Evolutionary conservation across 805 yeast species (phyloP).

Genomic region (Kurtzmaniella cleridarum): DNA sequence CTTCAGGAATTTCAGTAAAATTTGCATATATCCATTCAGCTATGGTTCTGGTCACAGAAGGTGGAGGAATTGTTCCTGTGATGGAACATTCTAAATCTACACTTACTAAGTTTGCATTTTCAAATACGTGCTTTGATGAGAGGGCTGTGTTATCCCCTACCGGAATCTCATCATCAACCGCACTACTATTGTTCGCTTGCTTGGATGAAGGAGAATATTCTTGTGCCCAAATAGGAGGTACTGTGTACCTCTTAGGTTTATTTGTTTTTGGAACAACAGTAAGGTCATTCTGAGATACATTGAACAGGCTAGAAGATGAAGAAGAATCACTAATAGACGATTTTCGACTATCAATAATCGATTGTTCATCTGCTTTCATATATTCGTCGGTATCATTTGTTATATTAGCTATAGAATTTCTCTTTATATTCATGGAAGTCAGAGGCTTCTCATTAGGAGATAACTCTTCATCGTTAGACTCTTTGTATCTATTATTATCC

Average conservation of each 20-base stretch:
- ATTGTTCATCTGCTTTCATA: conserved; percentile 28
- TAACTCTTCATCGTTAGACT: not conserved
- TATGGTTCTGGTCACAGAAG: conserved; percentile 73
- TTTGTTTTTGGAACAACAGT: too few species aligned
- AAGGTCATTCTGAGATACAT: too few species aligned
- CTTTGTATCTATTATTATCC: not conserved
- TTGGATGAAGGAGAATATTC: conserved; percentile 50
- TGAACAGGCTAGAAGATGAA: too few species aligned
- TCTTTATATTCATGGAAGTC: too few species aligned
- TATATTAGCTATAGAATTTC: conserved; percentile 22
- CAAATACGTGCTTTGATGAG: conserved; percentile 25
- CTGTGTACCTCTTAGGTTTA: conserved; percentile 58
- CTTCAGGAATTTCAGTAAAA: conserved; percentile 55
- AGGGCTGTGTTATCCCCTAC: too few species aligned
- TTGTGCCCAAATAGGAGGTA: conserved; percentile 81
- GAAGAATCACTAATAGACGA: conserved; percentile 7
- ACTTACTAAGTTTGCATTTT: conserved; percentile 24
- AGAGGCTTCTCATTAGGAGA: not conserved
- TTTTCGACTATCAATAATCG: conserved; percentile 24
- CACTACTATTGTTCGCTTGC: not conserved
- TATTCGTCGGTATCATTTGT: conserved; percentile 45
- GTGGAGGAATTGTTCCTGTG: conserved; percentile 72
- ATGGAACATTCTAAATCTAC: conserved; percentile 47
- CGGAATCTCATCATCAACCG: conserved; percentile 1
- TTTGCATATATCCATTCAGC: conserved; percentile 90